Percentiles rank a stretch among this genome's conserved stretches.
Evolutionary conservation across 495 filamentous ascomycete genomes (phyloP).

Genomic region (Penicillium chermesinum): DNA sequence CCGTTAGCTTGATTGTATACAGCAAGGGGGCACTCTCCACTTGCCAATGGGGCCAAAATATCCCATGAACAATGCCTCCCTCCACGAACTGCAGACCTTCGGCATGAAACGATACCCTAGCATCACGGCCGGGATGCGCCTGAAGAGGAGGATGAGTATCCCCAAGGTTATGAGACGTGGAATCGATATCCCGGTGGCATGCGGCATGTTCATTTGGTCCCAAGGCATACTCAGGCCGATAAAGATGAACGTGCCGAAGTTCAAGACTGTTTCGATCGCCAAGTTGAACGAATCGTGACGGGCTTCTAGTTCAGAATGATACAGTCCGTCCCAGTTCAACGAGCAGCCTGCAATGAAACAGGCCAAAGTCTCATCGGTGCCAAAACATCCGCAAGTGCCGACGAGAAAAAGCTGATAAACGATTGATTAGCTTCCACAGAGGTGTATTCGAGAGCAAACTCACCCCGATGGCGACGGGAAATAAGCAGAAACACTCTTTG

Average conservation of each 20-base stretch:
- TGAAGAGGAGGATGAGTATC: constrained; percentile 30
- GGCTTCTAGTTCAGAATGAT: constrained; percentile 28
- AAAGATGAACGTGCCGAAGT: constrained; percentile 42
- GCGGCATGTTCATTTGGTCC: constrained; percentile 26
- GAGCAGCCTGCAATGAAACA: constrained; percentile 37
- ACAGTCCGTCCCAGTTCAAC: constrained; percentile 37
- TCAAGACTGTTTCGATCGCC: constrained; percentile 31
- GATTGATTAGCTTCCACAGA: constrained; percentile 1
- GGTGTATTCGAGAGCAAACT: constrained; percentile 3
- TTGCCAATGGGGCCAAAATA: constrained; percentile 39
- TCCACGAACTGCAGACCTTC: constrained; percentile 31
- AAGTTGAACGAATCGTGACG: constrained; percentile 39
- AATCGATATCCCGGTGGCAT: constrained; percentile 27
- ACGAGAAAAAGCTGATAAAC: constrained; percentile 26
- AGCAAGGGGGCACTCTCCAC: neutral
- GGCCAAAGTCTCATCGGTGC: constrained; percentile 37
- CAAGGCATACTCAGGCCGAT: constrained; percentile 40
- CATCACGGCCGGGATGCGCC: constrained; percentile 35
- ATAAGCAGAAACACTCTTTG: constrained; percentile 28
- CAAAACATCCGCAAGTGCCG: constrained; percentile 38
- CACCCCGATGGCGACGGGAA: constrained; percentile 31
- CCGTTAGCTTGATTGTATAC: constrained; percentile 9
- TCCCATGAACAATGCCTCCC: constrained; percentile 38
- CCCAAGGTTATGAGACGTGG: constrained; percentile 27
- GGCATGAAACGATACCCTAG: constrained; percentile 36